Conservation (phyloP, 768 basidiomycete species). For the Russula abietina region DNA sequence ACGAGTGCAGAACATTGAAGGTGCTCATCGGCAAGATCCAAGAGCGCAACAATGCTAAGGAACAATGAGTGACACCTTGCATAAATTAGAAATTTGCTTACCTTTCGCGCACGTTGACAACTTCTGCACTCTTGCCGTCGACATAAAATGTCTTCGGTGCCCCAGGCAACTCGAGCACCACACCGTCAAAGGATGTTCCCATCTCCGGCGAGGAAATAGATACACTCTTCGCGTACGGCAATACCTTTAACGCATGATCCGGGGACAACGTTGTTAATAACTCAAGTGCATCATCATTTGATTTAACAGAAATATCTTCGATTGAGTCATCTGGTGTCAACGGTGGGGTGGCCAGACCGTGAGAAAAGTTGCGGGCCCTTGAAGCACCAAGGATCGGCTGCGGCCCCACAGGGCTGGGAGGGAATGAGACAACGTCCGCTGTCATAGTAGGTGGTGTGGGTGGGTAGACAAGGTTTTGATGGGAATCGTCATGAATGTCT, state of each 20-base stretch:
- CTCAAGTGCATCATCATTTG: slow-evolving; percentile 61
- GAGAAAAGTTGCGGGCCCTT: slow-evolving; percentile 21
- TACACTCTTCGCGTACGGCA: slow-evolving; percentile 72
- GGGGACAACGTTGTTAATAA: slow-evolving; percentile 79
- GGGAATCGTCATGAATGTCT: slow-evolving; percentile 30
- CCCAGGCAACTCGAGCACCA: slow-evolving; percentile 69
- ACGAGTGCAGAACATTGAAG: slow-evolving; percentile 72
- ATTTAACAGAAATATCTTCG: slow-evolving; percentile 37
- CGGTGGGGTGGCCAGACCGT: slow-evolving; percentile 60
- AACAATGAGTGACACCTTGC: slow-evolving; percentile 3
- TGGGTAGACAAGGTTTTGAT: slow-evolving; percentile 33
- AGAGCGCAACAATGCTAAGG: slow-evolving; percentile 70
- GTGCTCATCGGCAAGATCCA: slow-evolving; percentile 84
- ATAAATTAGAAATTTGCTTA: slow-evolving; percentile 30
- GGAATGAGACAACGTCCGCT: slow-evolving; percentile 18
- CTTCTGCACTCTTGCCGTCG: slow-evolving; percentile 74
- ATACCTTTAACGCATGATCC: slow-evolving; percentile 55
- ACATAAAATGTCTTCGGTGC: slow-evolving; percentile 75
- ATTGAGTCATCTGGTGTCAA: slow-evolving; percentile 68
- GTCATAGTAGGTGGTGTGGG: slow-evolving; percentile 28
- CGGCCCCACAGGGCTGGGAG: slow-evolving; percentile 22
- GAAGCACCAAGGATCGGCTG: slow-evolving; percentile 27
- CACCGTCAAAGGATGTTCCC: slow-evolving; percentile 66
- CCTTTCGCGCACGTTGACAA: slow-evolving; percentile 81
- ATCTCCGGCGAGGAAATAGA: slow-evolving; percentile 63